phyloP scores from a whole-genome alignment of 179 eudicot species.

The Amaranthus tricolor region DNA sequence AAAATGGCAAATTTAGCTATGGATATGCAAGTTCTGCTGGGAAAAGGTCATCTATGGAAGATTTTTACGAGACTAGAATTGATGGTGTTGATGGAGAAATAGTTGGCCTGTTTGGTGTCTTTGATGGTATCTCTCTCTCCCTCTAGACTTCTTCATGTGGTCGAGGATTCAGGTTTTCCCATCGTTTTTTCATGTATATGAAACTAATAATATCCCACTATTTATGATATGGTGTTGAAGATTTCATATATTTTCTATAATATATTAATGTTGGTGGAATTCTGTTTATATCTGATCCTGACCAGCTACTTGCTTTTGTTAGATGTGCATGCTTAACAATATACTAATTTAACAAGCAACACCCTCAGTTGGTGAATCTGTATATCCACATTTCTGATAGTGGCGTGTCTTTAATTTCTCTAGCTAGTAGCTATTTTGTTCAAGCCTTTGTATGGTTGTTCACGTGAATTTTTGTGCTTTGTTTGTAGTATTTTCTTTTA shows the following conservation, averaged over 20 bases:
- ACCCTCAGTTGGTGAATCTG: not conserved
- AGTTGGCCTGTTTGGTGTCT: slow-evolving; percentile 94
- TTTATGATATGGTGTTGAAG: not conserved
- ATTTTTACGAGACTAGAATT: slow-evolving; percentile 92
- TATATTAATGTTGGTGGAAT: not conserved
- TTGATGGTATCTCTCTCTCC: slow-evolving; percentile 58
- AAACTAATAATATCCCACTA: not conserved
- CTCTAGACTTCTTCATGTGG: slow-evolving; percentile 18
- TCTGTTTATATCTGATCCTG: not conserved
- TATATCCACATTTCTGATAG: not conserved
- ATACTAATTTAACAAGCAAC: not conserved
- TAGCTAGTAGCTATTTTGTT: not conserved
- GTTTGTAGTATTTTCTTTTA: not conserved
- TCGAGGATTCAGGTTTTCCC: not conserved
- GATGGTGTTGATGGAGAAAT: slow-evolving; percentile 93
- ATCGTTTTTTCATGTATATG: not conserved
- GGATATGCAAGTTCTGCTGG: slow-evolving; percentile 99
- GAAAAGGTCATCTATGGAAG: slow-evolving; percentile 98
- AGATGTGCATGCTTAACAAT: not conserved
- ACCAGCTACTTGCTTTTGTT: not conserved
- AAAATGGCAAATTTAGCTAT: slow-evolving; percentile 88
- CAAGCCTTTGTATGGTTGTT: not conserved
- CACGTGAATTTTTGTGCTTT: not conserved
- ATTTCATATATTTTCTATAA: not conserved
- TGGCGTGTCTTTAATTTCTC: too few species aligned